Evolutionary conservation across 2,329 filamentous ascomycete species (phyloP), one percentile per base, ranked within the genome.

Genomic region (Aspergillus spinulosporus): DNA sequence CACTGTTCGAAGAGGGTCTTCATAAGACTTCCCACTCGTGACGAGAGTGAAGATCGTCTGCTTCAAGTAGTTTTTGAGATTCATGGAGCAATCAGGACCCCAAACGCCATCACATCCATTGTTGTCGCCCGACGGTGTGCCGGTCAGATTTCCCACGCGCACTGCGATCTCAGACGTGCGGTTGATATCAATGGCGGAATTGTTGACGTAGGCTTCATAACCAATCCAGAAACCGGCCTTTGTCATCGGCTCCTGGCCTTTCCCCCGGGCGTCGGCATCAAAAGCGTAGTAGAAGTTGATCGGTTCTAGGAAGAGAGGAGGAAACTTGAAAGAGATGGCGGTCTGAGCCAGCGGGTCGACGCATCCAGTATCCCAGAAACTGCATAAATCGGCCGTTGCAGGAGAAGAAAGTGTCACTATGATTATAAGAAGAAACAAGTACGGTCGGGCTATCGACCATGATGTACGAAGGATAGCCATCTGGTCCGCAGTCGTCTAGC

Each of bases 31-130:
- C 1, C 66, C 69, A 32, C 65, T 68, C 1, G 40, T 54, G 1
- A 67, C 61, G 11, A 73, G 64, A 8, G 54, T 54, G 37, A 64
- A 73, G 3, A 74, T 67, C 5, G 56, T 58, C 5, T 61, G 42
- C 46, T 66, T 63, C n/a, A 74, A 54, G 9, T 61, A 49, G 3
- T 47, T 52, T 50, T 69, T 73, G 39, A 75, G 57, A 49, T 71
- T 66, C 4, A 52, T 49, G 1, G 72, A 71, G 57, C 72, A 75
- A 26, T 59, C 49, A 3, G 59, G 34, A 1, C 71, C 70, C 72
- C 72, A 74, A 34, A 75, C 67, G 9, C 69, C 67, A 54, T 75
- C 70, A 48, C 72, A 74, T 40, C 70, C 72, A 62, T 74, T 73
- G 45, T 69, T 73, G 4, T 42, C 47, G 2, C 71, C 71, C 3